Evolutionary conservation across 148 eudicot species (phyloP).

Genomic region (Persicaria maculosa): DNA sequence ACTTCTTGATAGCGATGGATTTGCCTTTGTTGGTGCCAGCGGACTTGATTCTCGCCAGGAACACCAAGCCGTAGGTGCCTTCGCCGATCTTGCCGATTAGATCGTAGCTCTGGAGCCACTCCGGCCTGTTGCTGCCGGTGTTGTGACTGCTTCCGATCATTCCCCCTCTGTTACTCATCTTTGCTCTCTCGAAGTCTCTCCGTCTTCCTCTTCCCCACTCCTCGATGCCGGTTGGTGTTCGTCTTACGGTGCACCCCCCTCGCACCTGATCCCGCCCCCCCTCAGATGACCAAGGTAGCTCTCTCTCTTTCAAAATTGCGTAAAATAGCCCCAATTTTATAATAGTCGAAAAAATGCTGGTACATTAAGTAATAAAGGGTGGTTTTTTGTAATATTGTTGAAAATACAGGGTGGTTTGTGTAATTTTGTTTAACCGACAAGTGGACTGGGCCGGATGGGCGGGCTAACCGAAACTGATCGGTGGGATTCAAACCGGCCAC

Average conservation of each 20-base stretch:
- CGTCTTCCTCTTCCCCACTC: background rate
- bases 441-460: too few species aligned
- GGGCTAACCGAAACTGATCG: too few species aligned
- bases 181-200: background rate
- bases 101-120: slow-evolving; percentile 6
- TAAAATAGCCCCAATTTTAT: too few species aligned
- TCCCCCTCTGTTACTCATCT: background rate
- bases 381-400: too few species aligned
- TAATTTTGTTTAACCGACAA: too few species aligned
- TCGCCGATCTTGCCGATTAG: slow-evolving; percentile 84
- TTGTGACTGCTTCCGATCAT: background rate
- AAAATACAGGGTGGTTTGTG: too few species aligned
- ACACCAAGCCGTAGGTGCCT: slow-evolving; percentile 86
- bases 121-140: background rate
- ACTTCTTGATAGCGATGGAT: slow-evolving; percentile 88
- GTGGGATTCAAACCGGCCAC: background rate
- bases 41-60: slow-evolving; percentile 64
- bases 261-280: too few species aligned
- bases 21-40: slow-evolving; percentile 51
- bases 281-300: too few species aligned
- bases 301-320: too few species aligned
- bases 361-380: too few species aligned
- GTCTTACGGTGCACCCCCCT: too few species aligned
- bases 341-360: too few species aligned
- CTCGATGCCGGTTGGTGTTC: background rate